Conservation (phyloP, 345 rosid species). For the Citrus trifoliata region DNA sequence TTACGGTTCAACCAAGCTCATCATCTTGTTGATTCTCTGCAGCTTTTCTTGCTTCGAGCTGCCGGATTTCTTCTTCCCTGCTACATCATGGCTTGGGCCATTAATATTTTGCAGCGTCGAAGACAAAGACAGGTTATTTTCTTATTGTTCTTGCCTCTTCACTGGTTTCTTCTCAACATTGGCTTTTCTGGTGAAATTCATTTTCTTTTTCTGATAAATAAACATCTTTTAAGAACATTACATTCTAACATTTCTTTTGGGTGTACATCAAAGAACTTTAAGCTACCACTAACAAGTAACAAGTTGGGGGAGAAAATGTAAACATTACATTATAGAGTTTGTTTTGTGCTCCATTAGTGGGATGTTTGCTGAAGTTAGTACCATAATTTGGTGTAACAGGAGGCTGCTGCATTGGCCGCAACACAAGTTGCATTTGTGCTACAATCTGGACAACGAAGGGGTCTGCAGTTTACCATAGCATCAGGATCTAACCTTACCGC, state of each 20-base stretch:
- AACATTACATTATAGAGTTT: neutral
- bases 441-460: conserved; percentile 73
- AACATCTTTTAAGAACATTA: too few species aligned
- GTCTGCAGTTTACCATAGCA: conserved; percentile 68
- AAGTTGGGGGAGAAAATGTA: neutral
- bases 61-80: conserved; percentile 96
- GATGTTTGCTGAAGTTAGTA: conserved; percentile 7
- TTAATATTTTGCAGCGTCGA: conserved; percentile 83
- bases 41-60: conserved; percentile 94
- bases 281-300: neutral
- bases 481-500: conserved; percentile 29
- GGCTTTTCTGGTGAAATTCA: neutral
- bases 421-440: conserved; percentile 86
- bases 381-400: conserved; percentile 43
- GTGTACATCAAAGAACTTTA: neutral
- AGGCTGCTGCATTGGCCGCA: conserved; percentile 80
- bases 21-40: conserved; percentile 19
- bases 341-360: neutral
- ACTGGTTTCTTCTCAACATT: conserved; percentile 44
- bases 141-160: conserved; percentile 63
- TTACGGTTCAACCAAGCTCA: neutral
- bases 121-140: conserved; percentile 82
- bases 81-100: conserved; percentile 99
- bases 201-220: neutral
- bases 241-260: neutral